phyloP scores from a whole-genome alignment of 2,329 filamentous ascomycete species.

The Stemphylium vesicarium region DNA sequence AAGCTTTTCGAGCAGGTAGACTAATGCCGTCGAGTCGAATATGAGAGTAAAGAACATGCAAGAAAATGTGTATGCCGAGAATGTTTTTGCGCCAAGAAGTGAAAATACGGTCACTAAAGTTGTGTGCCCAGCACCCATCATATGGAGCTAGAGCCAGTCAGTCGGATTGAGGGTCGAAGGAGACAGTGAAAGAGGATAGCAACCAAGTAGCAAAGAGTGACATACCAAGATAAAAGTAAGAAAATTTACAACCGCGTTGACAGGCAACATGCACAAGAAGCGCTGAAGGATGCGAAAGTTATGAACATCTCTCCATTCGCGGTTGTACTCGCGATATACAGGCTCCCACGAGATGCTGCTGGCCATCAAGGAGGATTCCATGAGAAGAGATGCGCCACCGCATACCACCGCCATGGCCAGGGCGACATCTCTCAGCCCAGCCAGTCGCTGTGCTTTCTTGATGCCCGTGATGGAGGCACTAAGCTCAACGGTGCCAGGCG shows the following conservation, averaged over 20 bases:
- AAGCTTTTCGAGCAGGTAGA: conserved; percentile 31
- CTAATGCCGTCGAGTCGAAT: conserved; percentile 30
- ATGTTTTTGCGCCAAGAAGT: conserved; percentile 37
- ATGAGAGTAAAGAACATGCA: conserved; percentile 40
- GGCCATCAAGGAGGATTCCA: conserved; percentile 37
- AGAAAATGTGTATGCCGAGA: conserved; percentile 29
- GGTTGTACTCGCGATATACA: conserved; percentile 26
- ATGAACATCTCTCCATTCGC: conserved; percentile 38
- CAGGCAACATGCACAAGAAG: conserved; percentile 35
- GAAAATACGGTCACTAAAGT: conserved; percentile 39
- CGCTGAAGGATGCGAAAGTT: conserved; percentile 34
- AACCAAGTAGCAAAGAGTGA: not conserved
- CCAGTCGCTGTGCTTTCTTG: conserved; percentile 31
- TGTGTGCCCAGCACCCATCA: conserved; percentile 36
- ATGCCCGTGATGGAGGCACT: conserved; percentile 32
- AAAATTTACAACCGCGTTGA: conserved; percentile 34
- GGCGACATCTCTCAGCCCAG: conserved; percentile 40
- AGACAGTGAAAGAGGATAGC: not conserved
- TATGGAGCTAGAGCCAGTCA: conserved; percentile 29
- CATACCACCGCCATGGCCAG: conserved; percentile 33
- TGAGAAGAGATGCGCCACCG: conserved; percentile 34
- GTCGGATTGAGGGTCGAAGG: not conserved
- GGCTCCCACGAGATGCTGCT: conserved; percentile 39
- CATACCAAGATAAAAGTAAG: conserved; percentile 42
- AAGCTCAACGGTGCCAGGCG: conserved; percentile 44